Conservation (phyloP, 768 basidiomycete genomes). For the Suillus plorans region DNA sequence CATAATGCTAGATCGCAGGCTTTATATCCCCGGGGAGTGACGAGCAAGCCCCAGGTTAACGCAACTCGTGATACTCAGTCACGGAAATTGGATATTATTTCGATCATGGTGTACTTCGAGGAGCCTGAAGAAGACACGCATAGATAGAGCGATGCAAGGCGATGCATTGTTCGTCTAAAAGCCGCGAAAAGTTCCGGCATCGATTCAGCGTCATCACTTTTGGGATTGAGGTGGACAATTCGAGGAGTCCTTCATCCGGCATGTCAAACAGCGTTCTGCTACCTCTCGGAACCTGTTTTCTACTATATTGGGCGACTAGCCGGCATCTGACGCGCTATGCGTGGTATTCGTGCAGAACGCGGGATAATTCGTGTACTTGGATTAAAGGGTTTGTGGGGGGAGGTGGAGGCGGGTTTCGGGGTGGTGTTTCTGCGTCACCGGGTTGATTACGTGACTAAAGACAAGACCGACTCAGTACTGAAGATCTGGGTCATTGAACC, state of each 20-base stretch:
- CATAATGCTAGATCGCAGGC: constrained; percentile 9
- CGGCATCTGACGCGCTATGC: background rate
- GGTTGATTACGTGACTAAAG: background rate
- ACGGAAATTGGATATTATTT: constrained; percentile 48
- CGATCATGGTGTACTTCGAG: constrained; percentile 50
- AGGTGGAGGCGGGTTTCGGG: background rate
- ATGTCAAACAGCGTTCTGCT: constrained; percentile 4
- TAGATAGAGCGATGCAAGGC: constrained; percentile 2
- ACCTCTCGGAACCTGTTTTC: background rate
- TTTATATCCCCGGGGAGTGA: constrained; percentile 27
- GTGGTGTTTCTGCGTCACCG: background rate
- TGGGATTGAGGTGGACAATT: background rate
- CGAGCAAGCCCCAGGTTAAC: constrained; percentile 36
- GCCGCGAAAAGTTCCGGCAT: constrained; percentile 1
- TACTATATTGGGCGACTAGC: constrained; percentile 1
- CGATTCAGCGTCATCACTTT: background rate
- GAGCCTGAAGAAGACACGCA: constrained; percentile 21
- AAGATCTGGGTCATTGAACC: background rate
- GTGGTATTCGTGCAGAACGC: background rate
- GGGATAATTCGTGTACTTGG: background rate
- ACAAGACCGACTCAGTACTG: background rate
- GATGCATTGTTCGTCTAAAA: constrained; percentile 2
- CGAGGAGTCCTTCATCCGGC: background rate
- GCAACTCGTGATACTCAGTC: constrained; percentile 51
- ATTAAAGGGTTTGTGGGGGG: background rate